phyloP scores from a whole-genome alignment of 306 rosid species.

The Trifolium fragiferum region DNA sequence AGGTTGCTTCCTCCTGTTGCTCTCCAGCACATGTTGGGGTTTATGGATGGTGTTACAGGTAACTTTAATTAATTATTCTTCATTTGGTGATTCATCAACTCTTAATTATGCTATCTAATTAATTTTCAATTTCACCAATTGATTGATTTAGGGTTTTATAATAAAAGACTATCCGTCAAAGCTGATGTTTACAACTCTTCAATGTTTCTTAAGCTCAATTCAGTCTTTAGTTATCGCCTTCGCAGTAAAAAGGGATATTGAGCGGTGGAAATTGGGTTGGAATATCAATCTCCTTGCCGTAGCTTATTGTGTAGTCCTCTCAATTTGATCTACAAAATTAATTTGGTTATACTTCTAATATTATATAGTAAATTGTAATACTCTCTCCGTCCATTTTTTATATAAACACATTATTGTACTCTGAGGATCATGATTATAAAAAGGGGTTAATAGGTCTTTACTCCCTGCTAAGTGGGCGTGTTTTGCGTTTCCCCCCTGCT shows the following conservation, averaged over 20 bases:
- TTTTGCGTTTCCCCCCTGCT: no score
- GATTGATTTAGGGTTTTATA: slow-evolving; percentile 50
- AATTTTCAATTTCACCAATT: not conserved
- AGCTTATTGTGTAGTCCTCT: slow-evolving; percentile 64
- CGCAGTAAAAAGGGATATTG: slow-evolving; percentile 64
- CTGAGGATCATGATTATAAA: no score
- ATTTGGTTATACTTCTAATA: slow-evolving; percentile 7
- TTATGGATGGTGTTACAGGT: slow-evolving; percentile 80
- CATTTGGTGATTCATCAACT: not conserved
- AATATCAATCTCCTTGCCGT: slow-evolving; percentile 67
- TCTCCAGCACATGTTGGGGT: slow-evolving; percentile 61
- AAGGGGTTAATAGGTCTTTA: no score
- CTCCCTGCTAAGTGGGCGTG: no score
- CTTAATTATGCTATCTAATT: not conserved
- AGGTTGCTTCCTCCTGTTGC: slow-evolving; percentile 74
- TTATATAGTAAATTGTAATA: no score
- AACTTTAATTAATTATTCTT: not conserved
- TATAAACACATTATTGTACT: no score
- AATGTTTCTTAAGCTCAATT: slow-evolving; percentile 61
- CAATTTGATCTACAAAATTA: not conserved
- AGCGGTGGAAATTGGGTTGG: slow-evolving; percentile 74
- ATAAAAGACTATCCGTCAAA: slow-evolving; percentile 66
- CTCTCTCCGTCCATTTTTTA: not conserved
- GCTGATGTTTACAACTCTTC: slow-evolving; percentile 66
- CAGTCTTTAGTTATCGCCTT: slow-evolving; percentile 65